Conservation (phyloP, 1,284 basidiomycete genomes). For the Sporisorium iseilematis-ciliati region DNA sequence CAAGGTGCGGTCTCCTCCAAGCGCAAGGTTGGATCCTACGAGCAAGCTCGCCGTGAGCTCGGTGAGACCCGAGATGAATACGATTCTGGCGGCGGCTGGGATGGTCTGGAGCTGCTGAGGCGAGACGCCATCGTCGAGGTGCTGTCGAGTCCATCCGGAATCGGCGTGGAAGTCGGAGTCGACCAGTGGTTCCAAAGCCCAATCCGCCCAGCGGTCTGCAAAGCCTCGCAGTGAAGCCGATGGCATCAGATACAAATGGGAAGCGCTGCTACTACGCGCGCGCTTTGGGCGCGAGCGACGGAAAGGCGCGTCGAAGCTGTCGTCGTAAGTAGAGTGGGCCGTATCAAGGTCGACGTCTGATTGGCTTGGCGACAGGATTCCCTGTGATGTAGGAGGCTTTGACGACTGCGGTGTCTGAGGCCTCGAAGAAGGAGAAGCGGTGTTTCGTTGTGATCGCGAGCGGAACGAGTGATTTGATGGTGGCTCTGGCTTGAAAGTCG, state of each 20-base stretch:
- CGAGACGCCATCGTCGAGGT: slow-evolving; percentile 15
- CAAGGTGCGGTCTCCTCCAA: slow-evolving; percentile 45
- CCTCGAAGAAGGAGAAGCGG: slow-evolving; percentile 6
- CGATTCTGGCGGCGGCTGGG: slow-evolving; percentile 39
- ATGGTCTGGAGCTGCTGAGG: slow-evolving; percentile 22
- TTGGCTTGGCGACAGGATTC: slow-evolving; percentile 23
- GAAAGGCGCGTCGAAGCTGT: slow-evolving; percentile 30
- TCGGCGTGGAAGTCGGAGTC: slow-evolving; percentile 54
- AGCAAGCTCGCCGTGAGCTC: slow-evolving; percentile 47
- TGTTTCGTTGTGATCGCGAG: slow-evolving; percentile 6
- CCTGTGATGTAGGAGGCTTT: slow-evolving; percentile 1
- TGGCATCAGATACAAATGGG: slow-evolving; percentile 33
- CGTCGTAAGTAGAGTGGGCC: slow-evolving; percentile 6
- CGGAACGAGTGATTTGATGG: not conserved
- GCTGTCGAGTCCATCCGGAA: slow-evolving; percentile 50
- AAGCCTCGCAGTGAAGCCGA: slow-evolving; percentile 41
- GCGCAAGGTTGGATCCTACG: slow-evolving; percentile 40
- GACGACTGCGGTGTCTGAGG: slow-evolving; percentile 9
- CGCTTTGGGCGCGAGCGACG: slow-evolving; percentile 20
- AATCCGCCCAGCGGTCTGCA: slow-evolving; percentile 62
- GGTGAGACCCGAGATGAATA: slow-evolving; percentile 42
- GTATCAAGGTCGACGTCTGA: slow-evolving; percentile 22
- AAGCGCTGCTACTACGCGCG: slow-evolving; percentile 40
- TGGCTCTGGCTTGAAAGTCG: slow-evolving; percentile 27
- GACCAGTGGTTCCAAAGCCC: slow-evolving; percentile 57